Base-by-base conservation (phyloP, 805 yeast genomes). In the Candida xyloterini region DNA sequence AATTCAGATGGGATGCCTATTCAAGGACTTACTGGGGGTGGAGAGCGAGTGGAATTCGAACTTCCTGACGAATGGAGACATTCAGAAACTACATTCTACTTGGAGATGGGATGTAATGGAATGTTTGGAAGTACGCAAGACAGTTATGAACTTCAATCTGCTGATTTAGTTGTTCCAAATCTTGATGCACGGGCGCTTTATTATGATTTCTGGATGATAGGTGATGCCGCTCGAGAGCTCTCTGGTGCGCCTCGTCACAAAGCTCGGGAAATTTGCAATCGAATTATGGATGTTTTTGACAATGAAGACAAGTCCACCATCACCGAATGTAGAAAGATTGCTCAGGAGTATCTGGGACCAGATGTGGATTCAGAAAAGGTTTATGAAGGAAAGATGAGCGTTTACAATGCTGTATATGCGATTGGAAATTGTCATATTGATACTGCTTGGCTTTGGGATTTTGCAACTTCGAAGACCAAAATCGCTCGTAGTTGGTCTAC, bases 391-490 rank as follows among this genome's bases (percentile, higher is more conserved):
- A 66, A 42, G 38, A 62, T 54, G 30, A 67, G 51, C 43, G 51
- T 55, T 22, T 62, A 57, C 43, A 63, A 76, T 42, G 80, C 82
- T 41, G 96, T 90, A 9, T 83, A 69, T 61, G 95, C 86, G 7
- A 74, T 93, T 49, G 99, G 99, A 30, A 86, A 93, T 60, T 93
- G 98, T 60, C 98, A 90, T 61, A 90, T 90, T 52, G 99, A 91
- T 57, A 91, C 98, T 13, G 98, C 98, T 11, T 91, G 99, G 99
- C 71, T 89, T 43, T 91, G 99, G 99, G 98, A 97, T n/a, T 91
- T 84, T 69, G 97, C 95, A 2, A 97, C 93, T 60, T 88, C 98
- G 1, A 82, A 85, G 52, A 76, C 98, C 37, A 91, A 91, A 58
- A 78, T 91, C 40, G 96, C 90, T 2, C 74, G 99, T 49, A 87